These are phyloP conservation scores for Amanita thiersii DNA, from an alignment of 768 basidiomycete genomes.

Conservation along the genomic window DNA sequence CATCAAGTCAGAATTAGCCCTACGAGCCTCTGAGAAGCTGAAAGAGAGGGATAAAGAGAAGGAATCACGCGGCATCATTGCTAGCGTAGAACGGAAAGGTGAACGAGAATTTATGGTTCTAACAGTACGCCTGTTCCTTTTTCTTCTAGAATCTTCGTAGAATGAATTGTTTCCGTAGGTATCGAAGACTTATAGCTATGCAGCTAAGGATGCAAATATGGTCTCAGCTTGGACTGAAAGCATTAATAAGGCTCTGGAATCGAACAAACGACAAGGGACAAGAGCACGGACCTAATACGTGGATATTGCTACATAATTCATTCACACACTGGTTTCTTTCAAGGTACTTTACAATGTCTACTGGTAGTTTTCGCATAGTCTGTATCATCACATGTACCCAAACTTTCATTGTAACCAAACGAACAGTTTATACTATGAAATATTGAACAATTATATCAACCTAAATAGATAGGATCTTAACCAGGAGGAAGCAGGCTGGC, in stretches of 20 bases:
- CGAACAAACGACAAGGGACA: constrained; percentile 10
- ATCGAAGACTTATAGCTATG: constrained; percentile 37
- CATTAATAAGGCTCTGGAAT: constrained; percentile 25
- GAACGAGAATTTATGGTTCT: constrained; percentile 54
- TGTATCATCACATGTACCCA: background rate
- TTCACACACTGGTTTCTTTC: constrained; percentile 1
- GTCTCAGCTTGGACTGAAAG: constrained; percentile 30
- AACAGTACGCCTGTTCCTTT: constrained; percentile 34
- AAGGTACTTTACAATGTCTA: background rate
- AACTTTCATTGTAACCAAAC: background rate
- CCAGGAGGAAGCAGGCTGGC: constrained; percentile 92
- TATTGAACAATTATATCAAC: background rate
- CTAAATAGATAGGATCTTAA: constrained; percentile 28
- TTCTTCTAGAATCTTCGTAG: constrained; percentile 1
- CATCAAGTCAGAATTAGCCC: constrained; percentile 44
- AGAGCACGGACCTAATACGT: constrained; percentile 15
- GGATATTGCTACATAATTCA: constrained; percentile 1
- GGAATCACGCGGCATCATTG: constrained; percentile 35
- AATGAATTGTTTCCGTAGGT: constrained; percentile 21
- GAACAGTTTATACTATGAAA: background rate
- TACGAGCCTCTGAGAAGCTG: constrained; percentile 26
- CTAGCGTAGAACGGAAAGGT: constrained; percentile 41
- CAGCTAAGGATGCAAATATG: constrained; percentile 24
- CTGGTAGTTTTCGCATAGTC: background rate
- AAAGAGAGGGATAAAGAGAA: constrained; percentile 38